These are phyloP conservation scores for Dipteronia dyeriana DNA, from an alignment of 345 rosid genomes.

Conservation along the genomic window DNA sequence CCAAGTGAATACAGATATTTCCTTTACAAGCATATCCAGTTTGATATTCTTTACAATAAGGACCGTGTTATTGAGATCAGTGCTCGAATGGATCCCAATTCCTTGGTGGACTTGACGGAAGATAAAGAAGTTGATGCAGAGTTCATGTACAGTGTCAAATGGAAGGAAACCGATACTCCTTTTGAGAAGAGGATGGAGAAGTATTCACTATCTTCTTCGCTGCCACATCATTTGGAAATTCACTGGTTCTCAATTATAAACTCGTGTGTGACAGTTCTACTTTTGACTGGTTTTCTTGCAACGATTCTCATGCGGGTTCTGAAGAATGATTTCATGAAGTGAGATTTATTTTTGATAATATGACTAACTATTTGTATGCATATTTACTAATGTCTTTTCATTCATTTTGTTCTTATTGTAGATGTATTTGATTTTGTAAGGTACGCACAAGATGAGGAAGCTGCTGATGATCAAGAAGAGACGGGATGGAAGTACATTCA, in stretches of 20 bases:
- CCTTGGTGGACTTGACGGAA: constrained; percentile 73
- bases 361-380: neutral
- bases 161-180: constrained; percentile 86
- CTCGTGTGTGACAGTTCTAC: constrained; percentile 89
- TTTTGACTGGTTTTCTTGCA: constrained; percentile 88
- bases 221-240: constrained; percentile 89
- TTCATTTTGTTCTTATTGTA: neutral
- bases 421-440: constrained; percentile 28
- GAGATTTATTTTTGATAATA: constrained; percentile 27
- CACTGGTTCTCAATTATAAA: constrained; percentile 94
- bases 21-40: constrained; percentile 77
- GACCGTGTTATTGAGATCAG: constrained; percentile 76
- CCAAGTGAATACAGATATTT: constrained; percentile 64
- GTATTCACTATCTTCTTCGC: constrained; percentile 78
- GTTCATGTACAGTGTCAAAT: constrained; percentile 81
- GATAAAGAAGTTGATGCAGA: constrained; percentile 77
- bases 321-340: constrained; percentile 92
- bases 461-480: constrained; percentile 89
- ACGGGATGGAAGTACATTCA: constrained; percentile 93
- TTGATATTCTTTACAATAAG: constrained; percentile 69
- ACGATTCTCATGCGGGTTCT: constrained; percentile 89
- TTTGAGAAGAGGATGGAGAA: constrained; percentile 91
- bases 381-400: neutral
- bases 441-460: constrained; percentile 85
- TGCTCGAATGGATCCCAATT: constrained; percentile 71